These are phyloP conservation scores for Arthrobotrys musiformis DNA, from an alignment of 2,329 filamentous ascomycete genomes.

Conservation along the genomic window DNA sequence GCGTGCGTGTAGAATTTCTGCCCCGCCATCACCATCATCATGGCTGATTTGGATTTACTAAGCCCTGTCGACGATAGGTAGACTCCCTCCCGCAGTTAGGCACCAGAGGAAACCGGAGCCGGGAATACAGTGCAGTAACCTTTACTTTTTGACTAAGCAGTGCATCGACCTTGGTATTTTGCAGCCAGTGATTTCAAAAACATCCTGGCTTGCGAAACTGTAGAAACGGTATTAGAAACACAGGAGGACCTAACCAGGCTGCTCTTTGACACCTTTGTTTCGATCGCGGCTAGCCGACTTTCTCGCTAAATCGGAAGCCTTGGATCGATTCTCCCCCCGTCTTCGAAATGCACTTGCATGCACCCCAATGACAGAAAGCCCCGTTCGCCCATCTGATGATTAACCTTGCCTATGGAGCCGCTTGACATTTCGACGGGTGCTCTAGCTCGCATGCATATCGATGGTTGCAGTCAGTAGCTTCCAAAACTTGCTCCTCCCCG, in stretches of 20 bases:
- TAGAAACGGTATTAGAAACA: slow-evolving; percentile 54
- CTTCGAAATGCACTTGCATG: slow-evolving; percentile 17
- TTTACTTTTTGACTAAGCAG: slow-evolving; percentile 42
- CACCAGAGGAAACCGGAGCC: slow-evolving; percentile 33
- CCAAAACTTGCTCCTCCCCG: slow-evolving; percentile 5
- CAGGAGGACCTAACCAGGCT: slow-evolving; percentile 42
- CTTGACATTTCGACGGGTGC: slow-evolving; percentile 27
- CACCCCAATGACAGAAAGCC: slow-evolving; percentile 27
- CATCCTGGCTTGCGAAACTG: slow-evolving; percentile 42
- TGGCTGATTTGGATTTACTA: slow-evolving; percentile 54
- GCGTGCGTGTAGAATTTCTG: not conserved
- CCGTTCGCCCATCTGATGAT: slow-evolving; percentile 36
- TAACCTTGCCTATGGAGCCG: slow-evolving; percentile 25
- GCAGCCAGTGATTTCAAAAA: slow-evolving; percentile 49
- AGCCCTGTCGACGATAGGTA: slow-evolving; percentile 47
- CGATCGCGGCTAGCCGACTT: slow-evolving; percentile 52
- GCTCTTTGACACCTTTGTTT: slow-evolving; percentile 48
- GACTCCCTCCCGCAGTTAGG: slow-evolving; percentile 27
- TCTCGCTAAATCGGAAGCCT: slow-evolving; percentile 56
- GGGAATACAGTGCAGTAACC: slow-evolving; percentile 17
- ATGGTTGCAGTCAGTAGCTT: slow-evolving; percentile 33
- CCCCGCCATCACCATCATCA: slow-evolving; percentile 47
- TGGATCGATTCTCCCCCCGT: slow-evolving; percentile 18
- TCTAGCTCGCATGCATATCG: slow-evolving; percentile 29
- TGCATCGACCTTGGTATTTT: slow-evolving; percentile 8